Base-by-base conservation (phyloP, 208 protist species). In the Trypanosoma mega region DNA sequence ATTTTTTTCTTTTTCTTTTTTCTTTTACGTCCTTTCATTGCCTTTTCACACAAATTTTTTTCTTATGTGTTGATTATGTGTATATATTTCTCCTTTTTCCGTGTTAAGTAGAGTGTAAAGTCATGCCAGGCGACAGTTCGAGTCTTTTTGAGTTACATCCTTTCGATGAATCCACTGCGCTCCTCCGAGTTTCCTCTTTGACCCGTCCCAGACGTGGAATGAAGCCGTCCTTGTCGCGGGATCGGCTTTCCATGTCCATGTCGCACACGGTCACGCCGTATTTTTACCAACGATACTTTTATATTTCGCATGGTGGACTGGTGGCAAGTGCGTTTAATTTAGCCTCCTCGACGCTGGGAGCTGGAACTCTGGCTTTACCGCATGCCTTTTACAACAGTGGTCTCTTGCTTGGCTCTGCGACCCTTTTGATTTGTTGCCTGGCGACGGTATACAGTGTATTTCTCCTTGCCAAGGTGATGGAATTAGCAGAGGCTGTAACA, bases 241-340 rank as follows among this genome's bases (percentile, higher is more conserved):
- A n/a, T n/a, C n/a, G n/a, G n/a, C n/a, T 2, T 21, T 57, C 51
- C 18, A 36, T 45, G 48, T 49, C 44, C 2, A 11, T 41, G 5
- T 59, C 43, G 26, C 24, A 31, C 50, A 37, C 65, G 12, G 49
- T 85, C 21, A 84, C 80, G 2, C 75, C 76, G 2, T 68, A 85
- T 37, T 80, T 84, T 37, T 65, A 81, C 52, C 36, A 61, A 49
- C 72, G 64, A 29, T 68, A 65, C 23, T 87, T 79, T 72, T 79
- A 81, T 72, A 57, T 77, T 16, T 72, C 78, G 45, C 64, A 75
- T 20, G 87, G 82, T 21, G 74, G 76, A 9, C 76, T 94, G 68
- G 30, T 71, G 27, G 81, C 82, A 3, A 87, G 77, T 52, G 76
- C 77, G 14, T 94, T 94, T 61, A 92, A 94, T 63, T 58, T 94